Conservation (phyloP, 495 filamentous ascomycete species). For the Geopyxis carbonaria region DNA sequence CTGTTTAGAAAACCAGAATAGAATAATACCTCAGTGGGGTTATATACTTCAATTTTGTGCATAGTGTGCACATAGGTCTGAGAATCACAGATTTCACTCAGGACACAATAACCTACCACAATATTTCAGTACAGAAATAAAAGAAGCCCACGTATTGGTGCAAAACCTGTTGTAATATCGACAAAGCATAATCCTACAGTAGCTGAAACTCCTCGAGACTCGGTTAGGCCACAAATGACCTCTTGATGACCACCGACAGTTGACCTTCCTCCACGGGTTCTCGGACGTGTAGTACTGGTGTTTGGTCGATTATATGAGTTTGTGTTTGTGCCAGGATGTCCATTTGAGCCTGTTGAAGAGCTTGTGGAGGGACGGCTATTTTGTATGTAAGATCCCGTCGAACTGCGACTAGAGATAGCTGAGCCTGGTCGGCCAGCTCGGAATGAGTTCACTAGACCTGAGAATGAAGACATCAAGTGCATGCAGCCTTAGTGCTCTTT, state of each 20-base stretch:
- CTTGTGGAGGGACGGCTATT: no score
- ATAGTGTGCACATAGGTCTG: conserved; percentile 73
- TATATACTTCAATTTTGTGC: conserved; percentile 63
- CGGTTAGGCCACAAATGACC: conserved; percentile 78
- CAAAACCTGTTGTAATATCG: conserved; percentile 54
- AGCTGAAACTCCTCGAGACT: conserved; percentile 68
- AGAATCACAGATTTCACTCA: conserved; percentile 81
- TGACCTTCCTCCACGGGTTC: conserved; percentile 48
- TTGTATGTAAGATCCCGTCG: no score
- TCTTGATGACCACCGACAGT: conserved; percentile 45
- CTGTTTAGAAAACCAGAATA: neutral
- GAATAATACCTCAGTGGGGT: conserved; percentile 41
- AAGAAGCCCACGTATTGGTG: neutral
- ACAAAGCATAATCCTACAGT: conserved; percentile 82
- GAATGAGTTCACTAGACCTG: no score
- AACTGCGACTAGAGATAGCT: no score
- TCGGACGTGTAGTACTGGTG: conserved; percentile 46
- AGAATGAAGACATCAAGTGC: no score
- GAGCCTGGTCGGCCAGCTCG: no score
- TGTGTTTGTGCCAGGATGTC: no score
- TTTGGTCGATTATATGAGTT: no score
- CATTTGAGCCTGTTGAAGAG: no score
- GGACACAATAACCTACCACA: conserved; percentile 42
- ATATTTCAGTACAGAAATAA: neutral
- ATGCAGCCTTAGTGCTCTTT: no score